Base-by-base conservation (phyloP, 2,329 filamentous ascomycete genomes). In the Atkinsonella hypoxylon region DNA sequence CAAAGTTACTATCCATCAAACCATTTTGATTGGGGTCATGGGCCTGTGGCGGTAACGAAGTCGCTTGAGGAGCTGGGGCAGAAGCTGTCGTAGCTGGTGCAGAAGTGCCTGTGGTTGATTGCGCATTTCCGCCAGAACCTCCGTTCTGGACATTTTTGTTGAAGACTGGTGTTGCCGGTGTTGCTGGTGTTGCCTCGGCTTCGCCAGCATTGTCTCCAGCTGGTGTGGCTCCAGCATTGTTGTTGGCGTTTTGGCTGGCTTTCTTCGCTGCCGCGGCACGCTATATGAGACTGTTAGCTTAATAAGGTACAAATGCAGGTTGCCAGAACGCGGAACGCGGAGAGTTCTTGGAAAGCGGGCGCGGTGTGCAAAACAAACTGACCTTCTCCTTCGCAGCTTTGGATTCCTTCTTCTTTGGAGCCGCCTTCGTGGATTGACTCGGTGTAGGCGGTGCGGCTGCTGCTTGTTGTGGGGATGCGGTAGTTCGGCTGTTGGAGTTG, bases 381-480 rank as follows among this genome's bases (percentile, higher is more conserved):
- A 87, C 84, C 81, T 88, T 87, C 51, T 69, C 73, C 66, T 83
- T 85, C 5, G 78, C 72, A 54, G 72, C 76, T 67, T 83, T 84
- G 5, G 69, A 71, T 32, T 82, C 80, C 72, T 88, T 87, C 77
- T 91, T 91, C 67, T 88, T 89, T 1, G 85, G 84, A 34, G 79
- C 82, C 4, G 83, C 68, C 71, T 91, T 91, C 62, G 82, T 83
- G 1, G 73, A 66, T 62, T 88, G 85, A 48, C 80, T 82, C 1
- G 87, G 87, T 4, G 87, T 93, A 1, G 87, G 87, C 1, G 87
- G 87, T 36, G 83, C 84, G 7, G 80, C 76, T 53, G 76, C 79
- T 54, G 76, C 76, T 57, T 79, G 76, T 58, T 83, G 81, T 22
- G 81, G 82, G 17, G 81, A 82, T 12, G 77, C 78, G 13, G 79